Base-by-base conservation (phyloP, 768 basidiomycete genomes). In the Auriscalpium orientale region DNA sequence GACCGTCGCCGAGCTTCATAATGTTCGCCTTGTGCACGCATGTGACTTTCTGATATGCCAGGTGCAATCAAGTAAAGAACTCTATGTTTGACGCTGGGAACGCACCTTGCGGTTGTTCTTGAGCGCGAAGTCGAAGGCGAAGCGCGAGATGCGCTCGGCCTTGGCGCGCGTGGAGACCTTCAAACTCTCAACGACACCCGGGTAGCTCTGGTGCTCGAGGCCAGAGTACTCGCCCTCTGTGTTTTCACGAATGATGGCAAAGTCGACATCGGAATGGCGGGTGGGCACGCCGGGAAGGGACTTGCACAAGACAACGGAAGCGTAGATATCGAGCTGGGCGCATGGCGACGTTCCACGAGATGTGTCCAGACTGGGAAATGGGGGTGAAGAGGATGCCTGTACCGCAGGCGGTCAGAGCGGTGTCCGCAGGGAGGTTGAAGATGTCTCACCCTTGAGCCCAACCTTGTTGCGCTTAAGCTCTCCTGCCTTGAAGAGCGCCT, bases 11-110 rank as follows among this genome's bases (percentile, higher is more conserved):
- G 65, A 98, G 86, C 74, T 99, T 99, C 97, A 99, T 99, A 79
- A 99, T 99, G 79, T 98, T 98, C 66, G 97, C 97, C 75, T 99
- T 99, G 84, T 99, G 97, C 46, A 99, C 94, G 68, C 95, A 98
- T 44, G 97, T 99, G 63, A 99, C 95, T 89, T 95, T 98, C 93
- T 95, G 51, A 36, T 28, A 28, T 28, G 7, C 28, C 28, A 7
- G 18, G 6, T 43, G 11, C n/a, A 21, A 49, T 34, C 37, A n/a
- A 4, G 16, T 47, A 9, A 45, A 28, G 16, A 20, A 49, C 12
- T 12, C 18, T 20, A 49, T 49, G 22, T 33, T 64, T 2, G 48
- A 58, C 53, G 40, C 57, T 36, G 48, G 18, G 18, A n/a, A 40
- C 75, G 51, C 55, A 87, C 94, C 85, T 98, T 98, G 73, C 97